Base-by-base conservation (phyloP, 2,329 filamentous ascomycete genomes). In the Calonectria hongkongensis region DNA sequence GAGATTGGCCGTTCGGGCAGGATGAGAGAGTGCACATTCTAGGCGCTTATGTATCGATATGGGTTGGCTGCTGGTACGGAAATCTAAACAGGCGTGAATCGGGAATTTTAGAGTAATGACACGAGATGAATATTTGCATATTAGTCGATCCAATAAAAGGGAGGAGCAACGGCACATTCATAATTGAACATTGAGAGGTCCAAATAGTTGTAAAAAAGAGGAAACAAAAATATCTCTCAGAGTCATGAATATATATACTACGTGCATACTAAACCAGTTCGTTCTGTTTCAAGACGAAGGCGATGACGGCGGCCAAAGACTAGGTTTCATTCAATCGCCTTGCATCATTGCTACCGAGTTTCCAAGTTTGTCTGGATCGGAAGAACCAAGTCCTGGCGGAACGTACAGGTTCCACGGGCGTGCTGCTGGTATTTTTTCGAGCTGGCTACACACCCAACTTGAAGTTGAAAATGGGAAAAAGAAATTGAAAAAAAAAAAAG, bases 1-100 rank as follows among this genome's bases (percentile, higher is more conserved):
- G 94, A 94, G 83, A 84, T 94, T 51, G 88, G 91, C 30, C 89
- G 87, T 63, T 87, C 89, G 69, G 94, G 93, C 1, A 89, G 82
- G 79, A 82, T 94, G 13, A 91, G 88, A 81, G 93, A 95, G 82
- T 90, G 90, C 76, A 85, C 88, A 48, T 91, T 92, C 75, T 93
- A 75, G 74, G 30, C 45, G 54, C 13, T 41, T 60, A 9, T 60
- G 16, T 58, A 41, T 60, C 21, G 21, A 60, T 41, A 43, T 60
- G n/a, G 33, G 33, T 28, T 27, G 54, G 33, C 18, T 67, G 33
- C 18, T 67, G 36, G 50, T 68, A 56, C 21, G 51, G 58, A 62
- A 62, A 18, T n/a, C 43, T 43, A 64, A 28, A 65, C 30, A 47
- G 74, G 72, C 74, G 68, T 72, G 48, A 47, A 62, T 25, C 45